phyloP scores from a whole-genome alignment of 768 basidiomycete species.

The Boletus rubropictus region DNA sequence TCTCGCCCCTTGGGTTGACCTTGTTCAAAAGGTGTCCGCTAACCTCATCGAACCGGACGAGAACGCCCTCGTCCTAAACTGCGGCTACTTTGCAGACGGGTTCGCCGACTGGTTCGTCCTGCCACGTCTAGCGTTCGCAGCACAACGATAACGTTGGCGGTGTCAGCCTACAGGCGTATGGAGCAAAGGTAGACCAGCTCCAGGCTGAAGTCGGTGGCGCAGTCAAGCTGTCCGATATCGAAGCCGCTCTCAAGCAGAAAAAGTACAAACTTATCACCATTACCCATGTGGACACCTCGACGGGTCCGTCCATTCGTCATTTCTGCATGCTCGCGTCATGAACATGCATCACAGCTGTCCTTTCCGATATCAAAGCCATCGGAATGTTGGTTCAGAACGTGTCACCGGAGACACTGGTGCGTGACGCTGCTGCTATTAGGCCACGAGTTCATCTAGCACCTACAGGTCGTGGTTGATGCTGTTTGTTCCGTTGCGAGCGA shows the following conservation, averaged over 20 bases:
- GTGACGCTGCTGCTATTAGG: slow-evolving; percentile 7
- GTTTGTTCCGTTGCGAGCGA: slow-evolving; percentile 96
- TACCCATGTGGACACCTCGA: slow-evolving; percentile 94
- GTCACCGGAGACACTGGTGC: slow-evolving; percentile 81
- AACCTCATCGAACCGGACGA: slow-evolving; percentile 86
- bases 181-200: slow-evolving; percentile 80
- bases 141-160: neutral
- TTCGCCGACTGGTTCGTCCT: slow-evolving; percentile 72
- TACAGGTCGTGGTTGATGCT: slow-evolving; percentile 78
- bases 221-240: slow-evolving; percentile 55
- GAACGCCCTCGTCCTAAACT: slow-evolving; percentile 75
- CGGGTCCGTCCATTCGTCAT: slow-evolving; percentile 37
- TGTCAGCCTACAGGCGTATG: slow-evolving; percentile 75
- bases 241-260: slow-evolving; percentile 65
- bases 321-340: neutral
- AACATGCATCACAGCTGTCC: slow-evolving; percentile 50
- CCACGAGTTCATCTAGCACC: neutral
- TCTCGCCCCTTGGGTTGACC: neutral
- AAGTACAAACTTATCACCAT: slow-evolving; percentile 87
- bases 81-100: slow-evolving; percentile 91
- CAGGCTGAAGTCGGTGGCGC: slow-evolving; percentile 78
- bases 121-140: neutral
- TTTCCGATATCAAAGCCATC: slow-evolving; percentile 77
- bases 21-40: slow-evolving; percentile 61
- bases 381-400: slow-evolving; percentile 64